phyloP scores from a whole-genome alignment of 345 rosid species.

The Bruguiera sexangula region DNA sequence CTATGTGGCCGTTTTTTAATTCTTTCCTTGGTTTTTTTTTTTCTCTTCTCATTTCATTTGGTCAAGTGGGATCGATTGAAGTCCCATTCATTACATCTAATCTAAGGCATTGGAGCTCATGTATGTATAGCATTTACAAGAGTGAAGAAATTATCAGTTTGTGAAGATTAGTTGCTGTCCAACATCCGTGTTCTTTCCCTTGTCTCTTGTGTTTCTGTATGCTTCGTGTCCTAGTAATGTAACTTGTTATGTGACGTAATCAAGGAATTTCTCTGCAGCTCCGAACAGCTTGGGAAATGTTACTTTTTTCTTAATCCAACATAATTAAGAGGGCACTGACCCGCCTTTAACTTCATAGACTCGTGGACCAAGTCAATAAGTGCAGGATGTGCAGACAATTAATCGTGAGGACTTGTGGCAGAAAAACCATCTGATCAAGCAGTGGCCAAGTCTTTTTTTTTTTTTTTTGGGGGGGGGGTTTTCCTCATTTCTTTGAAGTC shows the following conservation, averaged over 20 bases:
- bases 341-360: too few relatives aligned
- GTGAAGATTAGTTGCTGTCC: conserved; percentile 27
- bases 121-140: conserved; percentile 34
- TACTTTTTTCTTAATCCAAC: too few relatives aligned
- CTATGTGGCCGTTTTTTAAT: conserved; percentile 5
- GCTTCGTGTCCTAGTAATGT: background rate
- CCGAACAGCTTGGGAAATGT: too few relatives aligned
- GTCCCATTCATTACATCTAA: conserved; percentile 29
- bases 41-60: background rate
- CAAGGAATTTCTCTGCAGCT: background rate
- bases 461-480: too few relatives aligned
- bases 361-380: too few relatives aligned
- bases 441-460: too few relatives aligned
- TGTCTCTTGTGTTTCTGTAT: background rate
- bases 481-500: too few relatives aligned
- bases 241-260: background rate
- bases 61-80: conserved; percentile 23
- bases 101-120: conserved; percentile 29
- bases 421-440: too few relatives aligned
- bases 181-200: background rate
- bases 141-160: conserved; percentile 23
- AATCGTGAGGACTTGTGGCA: too few relatives aligned
- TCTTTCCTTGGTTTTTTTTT: conserved; percentile 23
- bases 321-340: too few relatives aligned
- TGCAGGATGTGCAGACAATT: too few relatives aligned